These are phyloP conservation scores for Domatiomyces globalis DNA, from an alignment of 2,329 filamentous ascomycete species.

Conservation along the genomic window DNA sequence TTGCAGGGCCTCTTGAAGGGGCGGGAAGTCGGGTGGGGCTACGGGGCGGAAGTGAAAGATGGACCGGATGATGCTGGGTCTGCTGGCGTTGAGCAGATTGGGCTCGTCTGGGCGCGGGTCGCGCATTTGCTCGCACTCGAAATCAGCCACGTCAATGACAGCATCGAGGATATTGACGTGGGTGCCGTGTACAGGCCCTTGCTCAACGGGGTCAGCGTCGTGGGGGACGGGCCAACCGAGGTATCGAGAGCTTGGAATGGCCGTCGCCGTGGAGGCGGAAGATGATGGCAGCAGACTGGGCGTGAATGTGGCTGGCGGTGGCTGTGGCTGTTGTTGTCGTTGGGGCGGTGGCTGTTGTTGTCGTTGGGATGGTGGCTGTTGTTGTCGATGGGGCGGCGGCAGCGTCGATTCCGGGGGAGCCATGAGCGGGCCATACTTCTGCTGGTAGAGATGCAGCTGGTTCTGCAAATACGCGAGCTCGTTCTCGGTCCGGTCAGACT, in stretches of 20 bases:
- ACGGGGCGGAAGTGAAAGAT: constrained; percentile 44
- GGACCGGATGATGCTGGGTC: constrained; percentile 54
- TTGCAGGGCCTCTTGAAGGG: constrained; percentile 48
- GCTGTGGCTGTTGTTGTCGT: neutral
- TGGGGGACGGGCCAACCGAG: constrained; percentile 15
- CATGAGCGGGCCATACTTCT: constrained; percentile 28
- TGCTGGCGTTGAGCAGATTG: constrained; percentile 55
- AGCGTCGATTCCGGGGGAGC: neutral
- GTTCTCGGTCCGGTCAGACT: constrained; percentile 61
- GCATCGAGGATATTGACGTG: constrained; percentile 65
- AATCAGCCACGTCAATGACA: constrained; percentile 58
- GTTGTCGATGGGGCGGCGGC: constrained; percentile 3
- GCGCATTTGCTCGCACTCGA: constrained; percentile 48
- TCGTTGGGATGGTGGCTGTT: neutral
- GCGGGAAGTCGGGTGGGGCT: constrained; percentile 46
- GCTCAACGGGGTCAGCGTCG: constrained; percentile 5
- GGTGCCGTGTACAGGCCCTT: constrained; percentile 47
- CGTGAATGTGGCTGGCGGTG: neutral
- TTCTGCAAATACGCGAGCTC: constrained; percentile 54
- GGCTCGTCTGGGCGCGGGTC: constrained; percentile 28
- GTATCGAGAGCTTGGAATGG: constrained; percentile 12
- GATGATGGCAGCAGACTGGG: neutral
- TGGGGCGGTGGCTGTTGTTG: neutral
- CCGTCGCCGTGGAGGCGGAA: neutral
- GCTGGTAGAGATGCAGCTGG: constrained; percentile 55